A percentile compares a stretch with the other conserved stretches of the same genome.
Evolutionary conservation across 2,329 filamentous ascomycete genomes (phyloP).

Genomic region (Neofusicoccum sp.): DNA sequence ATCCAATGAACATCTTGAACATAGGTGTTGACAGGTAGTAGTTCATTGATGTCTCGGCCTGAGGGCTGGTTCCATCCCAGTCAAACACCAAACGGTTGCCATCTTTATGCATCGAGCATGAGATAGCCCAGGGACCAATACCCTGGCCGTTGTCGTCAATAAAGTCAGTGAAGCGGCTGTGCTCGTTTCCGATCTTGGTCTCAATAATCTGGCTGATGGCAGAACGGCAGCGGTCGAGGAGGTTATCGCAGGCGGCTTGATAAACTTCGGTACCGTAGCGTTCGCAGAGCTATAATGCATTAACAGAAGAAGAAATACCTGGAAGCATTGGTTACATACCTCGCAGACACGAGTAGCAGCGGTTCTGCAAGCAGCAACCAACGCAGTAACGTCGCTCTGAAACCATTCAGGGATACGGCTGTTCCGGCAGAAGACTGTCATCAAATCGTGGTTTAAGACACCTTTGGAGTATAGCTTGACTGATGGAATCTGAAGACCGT

Average conservation of each 20-base stretch:
- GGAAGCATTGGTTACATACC: background rate
- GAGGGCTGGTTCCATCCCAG: constrained; percentile 50
- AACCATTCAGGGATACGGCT: constrained; percentile 51
- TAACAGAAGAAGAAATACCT: accelerated
- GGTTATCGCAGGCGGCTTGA: constrained; percentile 45
- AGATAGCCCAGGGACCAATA: constrained; percentile 47
- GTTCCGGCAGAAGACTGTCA: constrained; percentile 49
- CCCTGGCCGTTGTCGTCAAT: constrained; percentile 51
- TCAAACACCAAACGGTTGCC: constrained; percentile 47
- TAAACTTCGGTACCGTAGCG: constrained; percentile 48
- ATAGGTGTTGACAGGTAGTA: constrained; percentile 50
- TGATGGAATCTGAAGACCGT: constrained; percentile 51
- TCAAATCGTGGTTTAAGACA: constrained; percentile 44
- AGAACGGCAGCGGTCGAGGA: constrained; percentile 45
- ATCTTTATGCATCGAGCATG: constrained; percentile 48
- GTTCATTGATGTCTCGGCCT: constrained; percentile 48
- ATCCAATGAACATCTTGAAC: constrained; percentile 54
- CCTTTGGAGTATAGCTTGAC: constrained; percentile 49
- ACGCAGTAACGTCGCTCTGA: constrained; percentile 47
- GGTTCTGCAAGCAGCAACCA: constrained; percentile 48
- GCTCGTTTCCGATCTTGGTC: constrained; percentile 43
- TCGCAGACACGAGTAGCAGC: constrained; percentile 47
- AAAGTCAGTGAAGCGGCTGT: constrained; percentile 49
- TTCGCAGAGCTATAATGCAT: constrained; percentile 34
- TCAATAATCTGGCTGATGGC: constrained; percentile 49